A percentile compares a stretch with the other conserved stretches of the same genome.
phyloP scores from a whole-genome alignment of 1,139 yeast species.

The Candida tetrigidarum region DNA sequence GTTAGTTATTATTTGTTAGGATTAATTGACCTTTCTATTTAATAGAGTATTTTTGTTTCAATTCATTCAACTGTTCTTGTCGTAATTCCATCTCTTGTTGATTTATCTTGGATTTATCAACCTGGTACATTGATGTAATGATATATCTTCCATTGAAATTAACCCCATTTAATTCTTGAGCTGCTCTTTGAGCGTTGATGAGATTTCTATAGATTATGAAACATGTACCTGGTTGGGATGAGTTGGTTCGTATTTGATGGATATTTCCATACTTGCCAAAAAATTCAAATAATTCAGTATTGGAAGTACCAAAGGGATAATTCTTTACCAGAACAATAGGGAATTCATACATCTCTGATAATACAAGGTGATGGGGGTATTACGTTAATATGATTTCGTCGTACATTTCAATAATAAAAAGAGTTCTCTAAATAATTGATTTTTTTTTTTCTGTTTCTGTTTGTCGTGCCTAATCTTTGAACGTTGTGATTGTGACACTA shows the following conservation, averaged over 20 bases:
- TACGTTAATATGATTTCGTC: too few species aligned
- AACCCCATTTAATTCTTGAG: conserved; percentile 60
- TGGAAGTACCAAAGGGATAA: conserved; percentile 55
- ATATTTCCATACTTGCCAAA: conserved; percentile 63
- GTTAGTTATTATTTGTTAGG: conserved; percentile 57
- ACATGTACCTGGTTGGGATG: conserved; percentile 51
- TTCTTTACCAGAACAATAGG: conserved; percentile 63
- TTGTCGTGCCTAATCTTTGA: neutral
- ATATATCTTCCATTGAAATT: conserved; percentile 64
- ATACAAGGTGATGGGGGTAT: neutral
- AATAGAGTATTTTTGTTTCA: conserved; percentile 16
- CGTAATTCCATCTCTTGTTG: conserved; percentile 18
- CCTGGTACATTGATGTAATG: conserved; percentile 51
- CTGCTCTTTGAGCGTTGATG: conserved; percentile 53
- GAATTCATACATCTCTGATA: conserved; percentile 23
- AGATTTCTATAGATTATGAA: conserved; percentile 57
- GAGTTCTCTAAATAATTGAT: too few species aligned
- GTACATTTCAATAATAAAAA: too few species aligned
- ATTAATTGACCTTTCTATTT: conserved; percentile 37
- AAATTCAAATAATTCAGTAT: conserved; percentile 53
- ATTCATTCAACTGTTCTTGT: conserved; percentile 14
- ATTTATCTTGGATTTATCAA: conserved; percentile 37
- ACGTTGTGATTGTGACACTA: conserved; percentile 26
- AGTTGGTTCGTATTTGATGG: conserved; percentile 52
- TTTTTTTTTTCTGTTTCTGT: neutral